Percentiles rank a stretch among this genome's conserved stretches.
phyloP scores from a whole-genome alignment of 805 yeast genomes.

The Diddensiella transvaalensis region DNA sequence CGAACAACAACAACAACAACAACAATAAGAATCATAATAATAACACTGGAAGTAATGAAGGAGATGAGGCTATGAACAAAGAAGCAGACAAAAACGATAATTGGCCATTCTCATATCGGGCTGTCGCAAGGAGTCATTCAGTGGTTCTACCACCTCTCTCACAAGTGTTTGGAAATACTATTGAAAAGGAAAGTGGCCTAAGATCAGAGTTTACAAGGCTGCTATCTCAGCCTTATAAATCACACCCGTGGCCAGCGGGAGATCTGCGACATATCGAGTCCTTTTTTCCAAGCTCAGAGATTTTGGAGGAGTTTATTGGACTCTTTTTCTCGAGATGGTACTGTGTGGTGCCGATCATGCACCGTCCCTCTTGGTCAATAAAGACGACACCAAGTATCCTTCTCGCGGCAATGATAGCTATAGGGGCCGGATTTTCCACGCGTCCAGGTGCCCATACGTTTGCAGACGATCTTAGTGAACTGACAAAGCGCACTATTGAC shows the following conservation, averaged over 20 bases:
- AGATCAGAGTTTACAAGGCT: conserved; percentile 10
- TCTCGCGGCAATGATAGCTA: conserved; percentile 20
- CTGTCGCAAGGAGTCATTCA: conserved; percentile 2
- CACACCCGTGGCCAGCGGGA: conserved; percentile 1
- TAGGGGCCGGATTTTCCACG: conserved; percentile 25
- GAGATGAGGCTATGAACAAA: background rate
- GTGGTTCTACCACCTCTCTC: conserved; percentile 9
- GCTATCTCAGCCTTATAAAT: conserved; percentile 7
- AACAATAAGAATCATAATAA: background rate
- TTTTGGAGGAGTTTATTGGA: conserved; percentile 21
- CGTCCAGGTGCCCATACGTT: conserved; percentile 20
- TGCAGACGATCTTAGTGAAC: conserved; percentile 23
- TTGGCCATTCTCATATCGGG: conserved; percentile 11
- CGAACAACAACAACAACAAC: background rate
- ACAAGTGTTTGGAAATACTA: conserved; percentile 2
- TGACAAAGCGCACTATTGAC: conserved; percentile 18
- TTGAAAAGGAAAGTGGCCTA: conserved; percentile 2
- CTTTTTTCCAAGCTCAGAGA: conserved; percentile 19
- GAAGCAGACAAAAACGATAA: conserved; percentile 6
- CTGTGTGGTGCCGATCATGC: conserved; percentile 21
- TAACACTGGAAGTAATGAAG: background rate
- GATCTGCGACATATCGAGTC: conserved; percentile 7
- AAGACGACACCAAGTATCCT: conserved; percentile 16
- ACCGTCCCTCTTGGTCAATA: conserved; percentile 20
- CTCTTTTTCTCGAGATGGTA: conserved; percentile 20